phyloP scores from a whole-genome alignment of 257 asterid genomes.

The Solanum paucissectum region DNA sequence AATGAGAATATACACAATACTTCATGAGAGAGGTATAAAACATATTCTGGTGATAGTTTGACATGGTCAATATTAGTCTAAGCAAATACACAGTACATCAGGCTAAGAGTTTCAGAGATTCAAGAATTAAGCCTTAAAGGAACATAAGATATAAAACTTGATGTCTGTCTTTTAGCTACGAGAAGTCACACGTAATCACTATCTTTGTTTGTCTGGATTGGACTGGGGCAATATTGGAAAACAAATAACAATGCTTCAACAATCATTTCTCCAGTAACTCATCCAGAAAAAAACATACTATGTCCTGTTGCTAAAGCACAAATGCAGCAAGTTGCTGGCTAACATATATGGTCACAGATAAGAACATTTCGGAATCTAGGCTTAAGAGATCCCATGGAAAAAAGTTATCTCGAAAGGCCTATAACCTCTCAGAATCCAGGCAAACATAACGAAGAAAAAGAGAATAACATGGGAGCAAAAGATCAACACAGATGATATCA shows the following conservation, averaged over 20 bases:
- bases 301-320: not conserved
- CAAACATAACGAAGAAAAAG: not conserved
- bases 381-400: not conserved
- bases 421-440: not conserved
- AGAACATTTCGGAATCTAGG: not conserved
- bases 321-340: not conserved
- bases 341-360: not conserved
- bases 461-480: not conserved
- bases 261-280: not conserved
- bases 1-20: not conserved
- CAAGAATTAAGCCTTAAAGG: not conserved
- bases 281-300: not conserved
- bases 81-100: not conserved
- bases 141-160: not conserved
- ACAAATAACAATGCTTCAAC: not conserved
- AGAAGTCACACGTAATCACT: not conserved
- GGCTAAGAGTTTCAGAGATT: not conserved
- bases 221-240: not conserved
- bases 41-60: not conserved
- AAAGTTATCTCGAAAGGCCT: not conserved
- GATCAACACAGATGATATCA: not conserved
- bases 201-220: not conserved
- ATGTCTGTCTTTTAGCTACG: not conserved
- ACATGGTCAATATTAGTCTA: not conserved
- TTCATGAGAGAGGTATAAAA: not conserved